Evolutionary conservation across 23 red algal genomes (phyloP).

Genomic region (Pyropia haitanensis): DNA sequence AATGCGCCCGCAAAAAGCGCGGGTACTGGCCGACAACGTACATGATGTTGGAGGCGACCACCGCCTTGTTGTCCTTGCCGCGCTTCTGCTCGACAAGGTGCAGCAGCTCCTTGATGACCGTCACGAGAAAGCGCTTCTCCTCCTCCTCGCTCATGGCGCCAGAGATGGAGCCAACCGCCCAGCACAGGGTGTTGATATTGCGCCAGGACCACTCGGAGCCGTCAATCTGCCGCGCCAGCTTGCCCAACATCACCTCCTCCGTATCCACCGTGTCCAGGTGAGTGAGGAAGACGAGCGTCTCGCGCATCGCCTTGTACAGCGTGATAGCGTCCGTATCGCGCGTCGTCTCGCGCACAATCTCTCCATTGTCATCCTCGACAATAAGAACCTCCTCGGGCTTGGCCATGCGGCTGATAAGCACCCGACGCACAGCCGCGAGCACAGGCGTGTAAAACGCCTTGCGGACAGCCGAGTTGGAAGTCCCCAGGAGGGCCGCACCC

Average conservation of each 20-base stretch:
- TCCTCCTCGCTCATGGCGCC: constrained; percentile 88
- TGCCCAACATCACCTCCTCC: constrained; percentile 88
- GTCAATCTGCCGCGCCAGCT: constrained; percentile 75
- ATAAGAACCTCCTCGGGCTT: constrained; percentile 99
- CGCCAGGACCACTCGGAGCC: constrained; percentile 92
- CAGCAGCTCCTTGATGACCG: constrained; percentile 95
- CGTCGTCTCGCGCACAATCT: constrained; percentile 95
- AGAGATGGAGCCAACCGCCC: constrained; percentile 98
- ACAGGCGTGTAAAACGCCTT: constrained; percentile 60
- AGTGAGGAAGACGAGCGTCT: constrained; percentile 86
- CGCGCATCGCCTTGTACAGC: constrained; percentile 89
- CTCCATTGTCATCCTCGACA: constrained; percentile 98
- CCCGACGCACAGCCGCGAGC: constrained; percentile 42
- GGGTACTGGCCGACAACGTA: constrained; percentile 99
- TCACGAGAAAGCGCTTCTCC: constrained; percentile 89
- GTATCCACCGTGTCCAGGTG: constrained; percentile 85
- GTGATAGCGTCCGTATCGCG: constrained; percentile 96
- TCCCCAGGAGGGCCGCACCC: too few species aligned
- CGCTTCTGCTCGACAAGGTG: constrained; percentile 88
- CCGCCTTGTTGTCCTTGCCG: constrained; percentile 99
- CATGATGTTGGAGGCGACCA: constrained; percentile 98
- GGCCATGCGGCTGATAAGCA: constrained; percentile 94
- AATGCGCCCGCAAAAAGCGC: constrained; percentile 91
- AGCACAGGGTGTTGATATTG: constrained; percentile 97
- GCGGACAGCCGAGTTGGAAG: not conserved